Evolutionary conservation across 2,329 filamentous ascomycete species (phyloP).

Genomic region (Boeremia exigua): DNA sequence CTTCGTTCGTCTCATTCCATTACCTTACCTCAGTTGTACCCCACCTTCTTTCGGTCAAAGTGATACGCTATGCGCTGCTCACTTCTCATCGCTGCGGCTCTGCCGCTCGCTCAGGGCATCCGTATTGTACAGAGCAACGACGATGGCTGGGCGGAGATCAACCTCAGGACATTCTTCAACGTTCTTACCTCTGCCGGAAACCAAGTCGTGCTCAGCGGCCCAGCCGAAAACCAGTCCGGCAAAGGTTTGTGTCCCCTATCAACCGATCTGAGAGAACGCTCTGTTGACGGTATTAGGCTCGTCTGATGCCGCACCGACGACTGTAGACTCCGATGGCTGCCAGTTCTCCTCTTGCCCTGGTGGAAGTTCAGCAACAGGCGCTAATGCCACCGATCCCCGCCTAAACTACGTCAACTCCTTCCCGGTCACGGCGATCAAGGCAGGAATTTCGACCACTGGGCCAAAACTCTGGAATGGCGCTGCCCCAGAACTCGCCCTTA

Average conservation of each 20-base stretch:
- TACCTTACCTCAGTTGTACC: background rate
- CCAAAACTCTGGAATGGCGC: constrained; percentile 60
- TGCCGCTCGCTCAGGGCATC: constrained; percentile 36
- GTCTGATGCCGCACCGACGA: constrained; percentile 55
- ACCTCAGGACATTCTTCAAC: constrained; percentile 66
- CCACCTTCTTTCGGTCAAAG: background rate
- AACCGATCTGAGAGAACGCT: background rate
- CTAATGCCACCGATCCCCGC: constrained; percentile 62
- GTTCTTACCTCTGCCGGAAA: constrained; percentile 63
- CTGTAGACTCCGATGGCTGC: constrained; percentile 59
- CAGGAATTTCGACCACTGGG: constrained; percentile 65
- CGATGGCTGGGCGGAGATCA: constrained; percentile 75
- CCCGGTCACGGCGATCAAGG: constrained; percentile 67
- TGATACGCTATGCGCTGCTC: constrained; percentile 32
- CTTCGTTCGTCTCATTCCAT: background rate
- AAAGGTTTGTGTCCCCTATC: constrained; percentile 52
- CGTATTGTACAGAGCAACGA: constrained; percentile 68
- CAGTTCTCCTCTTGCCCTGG: constrained; percentile 67
- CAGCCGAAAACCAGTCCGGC: constrained; percentile 71
- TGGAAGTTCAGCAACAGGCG: constrained; percentile 62
- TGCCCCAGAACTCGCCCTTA: constrained; percentile 66
- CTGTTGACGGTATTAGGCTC: constrained; percentile 55
- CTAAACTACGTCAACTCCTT: constrained; percentile 77
- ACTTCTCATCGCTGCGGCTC: constrained; percentile 31
- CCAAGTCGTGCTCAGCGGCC: constrained; percentile 68